These are phyloP conservation scores for Rhamnella rubrinervis DNA, from an alignment of 331 rosid species.

Conservation along the genomic window DNA sequence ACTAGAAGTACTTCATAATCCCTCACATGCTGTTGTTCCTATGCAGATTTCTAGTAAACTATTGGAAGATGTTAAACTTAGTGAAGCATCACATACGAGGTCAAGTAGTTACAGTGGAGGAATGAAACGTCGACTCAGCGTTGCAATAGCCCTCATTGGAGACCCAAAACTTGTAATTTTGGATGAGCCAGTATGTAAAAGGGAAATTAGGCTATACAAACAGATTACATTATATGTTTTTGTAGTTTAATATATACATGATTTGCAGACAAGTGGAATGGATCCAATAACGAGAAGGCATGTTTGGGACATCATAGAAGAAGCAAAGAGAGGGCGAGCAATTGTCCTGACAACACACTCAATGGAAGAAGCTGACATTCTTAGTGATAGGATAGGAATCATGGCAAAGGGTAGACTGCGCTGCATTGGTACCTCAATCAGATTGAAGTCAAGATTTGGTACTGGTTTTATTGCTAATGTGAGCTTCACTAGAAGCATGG, in stretches of 20 bases:
- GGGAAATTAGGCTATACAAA: background rate
- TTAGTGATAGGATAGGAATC: slow-evolving; percentile 87
- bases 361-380: slow-evolving; percentile 95
- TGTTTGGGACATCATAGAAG: slow-evolving; percentile 86
- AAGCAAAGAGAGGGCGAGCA: slow-evolving; percentile 81
- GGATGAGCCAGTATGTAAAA: slow-evolving; percentile 74
- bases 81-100: slow-evolving; percentile 62
- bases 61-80: slow-evolving; percentile 72
- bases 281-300: slow-evolving; percentile 96
- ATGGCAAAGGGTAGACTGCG: slow-evolving; percentile 96
- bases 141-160: slow-evolving; percentile 93
- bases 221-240: slow-evolving; percentile 15
- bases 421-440: slow-evolving; percentile 82
- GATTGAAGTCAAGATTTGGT: slow-evolving; percentile 85
- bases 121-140: slow-evolving; percentile 92
- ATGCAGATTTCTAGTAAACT: slow-evolving; percentile 10
- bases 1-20: too few species aligned
- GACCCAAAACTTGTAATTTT: slow-evolving; percentile 76
- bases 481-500: slow-evolving; percentile 43
- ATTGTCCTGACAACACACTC: slow-evolving; percentile 91
- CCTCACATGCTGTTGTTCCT: too few species aligned
- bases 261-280: slow-evolving; percentile 79
- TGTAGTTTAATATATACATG: slow-evolving; percentile 11
- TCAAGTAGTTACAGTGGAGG: slow-evolving; percentile 95
- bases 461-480: slow-evolving; percentile 72